These are phyloP conservation scores for Groenewaldozyma auringiensis DNA, from an alignment of 1,139 yeast species.

Conservation along the genomic window DNA sequence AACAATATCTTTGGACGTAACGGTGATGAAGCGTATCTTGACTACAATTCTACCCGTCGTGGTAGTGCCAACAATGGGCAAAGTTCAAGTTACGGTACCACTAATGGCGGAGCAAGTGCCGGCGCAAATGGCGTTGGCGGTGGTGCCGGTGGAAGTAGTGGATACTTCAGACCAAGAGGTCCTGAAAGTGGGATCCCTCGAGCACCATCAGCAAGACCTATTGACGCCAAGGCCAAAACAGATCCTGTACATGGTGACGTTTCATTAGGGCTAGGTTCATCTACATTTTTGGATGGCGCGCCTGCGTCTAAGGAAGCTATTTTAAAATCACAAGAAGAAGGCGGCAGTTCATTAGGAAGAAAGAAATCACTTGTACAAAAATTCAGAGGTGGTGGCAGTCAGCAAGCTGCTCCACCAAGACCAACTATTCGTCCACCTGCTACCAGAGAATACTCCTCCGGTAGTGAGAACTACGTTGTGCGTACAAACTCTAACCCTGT, in stretches of 20 bases:
- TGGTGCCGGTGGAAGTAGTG: constrained; percentile 4
- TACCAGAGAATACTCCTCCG: not conserved
- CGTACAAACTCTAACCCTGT: constrained; percentile 15
- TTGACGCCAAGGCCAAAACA: constrained; percentile 64
- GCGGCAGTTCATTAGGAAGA: constrained; percentile 24
- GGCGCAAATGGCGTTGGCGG: not conserved
- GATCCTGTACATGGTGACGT: constrained; percentile 75
- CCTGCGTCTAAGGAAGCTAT: constrained; percentile 69
- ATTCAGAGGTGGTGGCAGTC: constrained; percentile 39
- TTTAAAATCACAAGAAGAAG: constrained; percentile 30
- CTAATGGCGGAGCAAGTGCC: constrained; percentile 3
- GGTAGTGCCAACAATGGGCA: constrained; percentile 2
- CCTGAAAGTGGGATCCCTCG: constrained; percentile 2
- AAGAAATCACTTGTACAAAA: constrained; percentile 72
- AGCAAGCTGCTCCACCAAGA: constrained; percentile 15
- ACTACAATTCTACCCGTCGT: constrained; percentile 11
- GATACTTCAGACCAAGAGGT: not conserved
- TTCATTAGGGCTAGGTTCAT: constrained; percentile 80
- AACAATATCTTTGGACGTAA: constrained; percentile 31
- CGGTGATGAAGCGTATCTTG: constrained; percentile 28
- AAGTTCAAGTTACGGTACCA: constrained; percentile 2
- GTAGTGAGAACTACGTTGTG: not conserved
- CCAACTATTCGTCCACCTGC: constrained; percentile 1
- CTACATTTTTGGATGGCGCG: constrained; percentile 93
- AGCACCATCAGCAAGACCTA: constrained; percentile 21